Evolutionary conservation across 768 basidiomycete species (phyloP).

Genomic region (Termitomyces sp.): DNA sequence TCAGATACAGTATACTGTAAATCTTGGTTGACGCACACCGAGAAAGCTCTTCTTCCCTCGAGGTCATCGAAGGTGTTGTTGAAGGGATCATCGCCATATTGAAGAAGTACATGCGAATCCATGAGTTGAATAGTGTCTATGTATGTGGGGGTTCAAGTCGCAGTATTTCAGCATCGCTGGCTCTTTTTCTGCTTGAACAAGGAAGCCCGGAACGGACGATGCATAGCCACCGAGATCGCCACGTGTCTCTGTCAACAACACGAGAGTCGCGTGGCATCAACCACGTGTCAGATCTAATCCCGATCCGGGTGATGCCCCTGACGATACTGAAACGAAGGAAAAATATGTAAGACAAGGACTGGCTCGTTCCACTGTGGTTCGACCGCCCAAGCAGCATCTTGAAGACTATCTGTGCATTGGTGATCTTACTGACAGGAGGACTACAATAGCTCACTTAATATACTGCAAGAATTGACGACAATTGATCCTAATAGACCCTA

Average conservation of each 20-base stretch:
- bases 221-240: constrained; percentile 25
- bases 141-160: constrained; percentile 13
- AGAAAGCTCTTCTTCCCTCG: constrained; percentile 60
- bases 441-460: constrained; percentile 1
- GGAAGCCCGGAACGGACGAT: constrained; percentile 31
- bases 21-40: constrained; percentile 44
- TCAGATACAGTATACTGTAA: constrained; percentile 12
- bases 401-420: constrained; percentile 2
- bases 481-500: background rate
- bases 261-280: constrained; percentile 19
- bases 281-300: constrained; percentile 29
- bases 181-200: constrained; percentile 12
- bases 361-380: constrained; percentile 3
- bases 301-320: constrained; percentile 8
- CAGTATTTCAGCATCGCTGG: constrained; percentile 3
- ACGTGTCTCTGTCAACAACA: constrained; percentile 19
- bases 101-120: constrained; percentile 44
- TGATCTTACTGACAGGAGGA: constrained; percentile 11
- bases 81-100: constrained; percentile 62
- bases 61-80: constrained; percentile 56
- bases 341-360: background rate
- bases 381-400: background rate
- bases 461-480: background rate
- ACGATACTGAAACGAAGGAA: constrained; percentile 5
- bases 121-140: constrained; percentile 3